Conservation (phyloP, 345 rosid genomes). For the Odontarrhena argentea region DNA sequence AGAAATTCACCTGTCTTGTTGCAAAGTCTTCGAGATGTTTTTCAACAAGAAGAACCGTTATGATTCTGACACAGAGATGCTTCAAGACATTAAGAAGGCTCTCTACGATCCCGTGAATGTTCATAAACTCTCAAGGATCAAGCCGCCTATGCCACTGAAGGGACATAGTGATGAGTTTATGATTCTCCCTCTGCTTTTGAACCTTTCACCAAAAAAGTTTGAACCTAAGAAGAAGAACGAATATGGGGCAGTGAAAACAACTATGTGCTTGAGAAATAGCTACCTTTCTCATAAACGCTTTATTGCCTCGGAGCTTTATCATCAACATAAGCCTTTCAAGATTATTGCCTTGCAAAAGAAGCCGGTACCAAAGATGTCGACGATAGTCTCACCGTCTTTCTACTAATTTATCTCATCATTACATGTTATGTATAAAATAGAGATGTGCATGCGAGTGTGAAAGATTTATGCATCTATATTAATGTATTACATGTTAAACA, state of each 20-base stretch:
- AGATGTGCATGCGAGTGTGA: too few relatives aligned
- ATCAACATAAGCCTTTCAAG: constrained; percentile 16
- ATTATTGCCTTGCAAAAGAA: constrained; percentile 9
- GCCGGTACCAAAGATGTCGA: not conserved
- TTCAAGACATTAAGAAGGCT: constrained; percentile 58
- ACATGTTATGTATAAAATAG: not conserved
- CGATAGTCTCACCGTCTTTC: constrained; percentile 17
- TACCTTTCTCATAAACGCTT: not conserved
- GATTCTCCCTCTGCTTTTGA: constrained; percentile 19
- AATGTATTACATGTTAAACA: too few relatives aligned
- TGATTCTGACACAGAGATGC: constrained; percentile 46
- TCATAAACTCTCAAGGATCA: constrained; percentile 4
- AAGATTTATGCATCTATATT: too few relatives aligned
- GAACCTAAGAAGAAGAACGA: constrained; percentile 9
- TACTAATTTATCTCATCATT: not conserved
- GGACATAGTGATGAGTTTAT: constrained; percentile 13
- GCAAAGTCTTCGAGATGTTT: constrained; percentile 55
- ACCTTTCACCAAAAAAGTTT: constrained; percentile 26
- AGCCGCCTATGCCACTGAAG: constrained; percentile 23
- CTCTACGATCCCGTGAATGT: constrained; percentile 47
- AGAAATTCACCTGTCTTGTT: constrained; percentile 48
- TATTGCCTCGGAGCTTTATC: not conserved
- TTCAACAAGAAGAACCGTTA: constrained; percentile 50
- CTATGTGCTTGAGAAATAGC: constrained; percentile 15
- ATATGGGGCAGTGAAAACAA: constrained; percentile 3